Conservation (phyloP, 495 filamentous ascomycete genomes). For the Daldinia decipiens region DNA sequence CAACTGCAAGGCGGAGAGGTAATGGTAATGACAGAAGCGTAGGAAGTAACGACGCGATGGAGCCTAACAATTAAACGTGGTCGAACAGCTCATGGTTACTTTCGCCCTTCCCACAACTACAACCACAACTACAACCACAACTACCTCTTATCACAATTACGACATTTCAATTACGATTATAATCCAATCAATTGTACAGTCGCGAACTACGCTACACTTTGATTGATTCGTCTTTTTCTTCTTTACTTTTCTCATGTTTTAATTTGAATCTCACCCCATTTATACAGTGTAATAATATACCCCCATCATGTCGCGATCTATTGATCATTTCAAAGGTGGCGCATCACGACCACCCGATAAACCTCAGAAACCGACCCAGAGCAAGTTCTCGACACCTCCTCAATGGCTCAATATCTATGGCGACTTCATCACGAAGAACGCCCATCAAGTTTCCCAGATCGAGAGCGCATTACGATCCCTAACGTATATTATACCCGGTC, state of each 20-base stretch:
- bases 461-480: conserved; percentile 90
- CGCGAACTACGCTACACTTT: conserved; percentile 1
- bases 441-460: conserved; percentile 89
- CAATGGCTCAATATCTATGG: conserved; percentile 84
- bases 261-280: conserved; percentile 12
- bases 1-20: neutral
- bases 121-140: neutral
- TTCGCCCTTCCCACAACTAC: conserved; percentile 7
- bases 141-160: neutral
- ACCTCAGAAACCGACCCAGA: conserved; percentile 39
- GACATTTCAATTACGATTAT: neutral
- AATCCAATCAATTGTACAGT: conserved; percentile 10
- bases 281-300: neutral
- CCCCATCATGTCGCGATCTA: conserved; percentile 35
- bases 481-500: conserved; percentile 95
- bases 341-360: conserved; percentile 35
- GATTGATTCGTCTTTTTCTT: conserved; percentile 5
- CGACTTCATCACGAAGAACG: conserved; percentile 93
- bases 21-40: conserved; percentile 10
- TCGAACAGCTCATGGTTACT: neutral
- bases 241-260: conserved; percentile 12
- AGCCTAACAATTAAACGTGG: neutral
- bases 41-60: conserved; percentile 23
- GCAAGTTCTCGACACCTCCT: conserved; percentile 63
- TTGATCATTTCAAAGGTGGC: conserved; percentile 36